Base-by-base conservation (phyloP, 495 filamentous ascomycete genomes). In the Penicillium mononematosum region DNA sequence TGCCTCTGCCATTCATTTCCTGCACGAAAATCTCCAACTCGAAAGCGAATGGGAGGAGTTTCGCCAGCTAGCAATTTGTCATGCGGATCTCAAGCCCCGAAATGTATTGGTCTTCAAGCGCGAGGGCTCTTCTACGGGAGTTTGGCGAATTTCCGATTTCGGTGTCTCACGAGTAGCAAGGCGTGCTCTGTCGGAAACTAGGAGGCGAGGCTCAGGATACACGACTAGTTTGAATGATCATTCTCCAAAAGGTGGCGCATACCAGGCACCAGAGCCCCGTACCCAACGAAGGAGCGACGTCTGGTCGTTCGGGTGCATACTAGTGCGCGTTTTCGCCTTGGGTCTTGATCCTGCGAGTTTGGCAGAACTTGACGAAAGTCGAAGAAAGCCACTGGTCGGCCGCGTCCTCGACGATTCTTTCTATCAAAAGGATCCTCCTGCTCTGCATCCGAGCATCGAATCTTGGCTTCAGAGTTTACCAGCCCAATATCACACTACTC, bases 241-340 rank as follows among this genome's bases (percentile, higher is more conserved):
- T 22, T 5, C 41, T 12, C 20, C 17, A 10, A 52, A 34, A 41
- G 20, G 14, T 14, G 25, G n/a, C 17, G n/a, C 24, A 12, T 41
- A 52, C 32, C 31, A 14, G 14, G 34, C 49, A 29, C 49, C 49
- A 14, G 49, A 52, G 10, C 5, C 17, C 0, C 31, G n/a, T 11
- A 6, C 32, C 42, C 32, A 39, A 38, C 31, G 9, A 20, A 38
- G 32, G 16, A 41, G 49, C 20, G 49, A 52, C 24, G 34, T 52
- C 24, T 52, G 49, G 49, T 52, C 49, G 8, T 52, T 52, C 14
- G 49, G 49, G 19, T 52, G 49, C 34, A 52, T 52, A 39, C 34
- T 52, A 9, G 19, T 19, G 31, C 34, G 25, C 5, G 19, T 52
- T 1, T 41, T 52, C 9, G 31, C 14, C 17, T 39, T 52, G 19